phyloP scores from a whole-genome alignment of 2,329 filamentous ascomycete species.

The Botrytis fabae region DNA sequence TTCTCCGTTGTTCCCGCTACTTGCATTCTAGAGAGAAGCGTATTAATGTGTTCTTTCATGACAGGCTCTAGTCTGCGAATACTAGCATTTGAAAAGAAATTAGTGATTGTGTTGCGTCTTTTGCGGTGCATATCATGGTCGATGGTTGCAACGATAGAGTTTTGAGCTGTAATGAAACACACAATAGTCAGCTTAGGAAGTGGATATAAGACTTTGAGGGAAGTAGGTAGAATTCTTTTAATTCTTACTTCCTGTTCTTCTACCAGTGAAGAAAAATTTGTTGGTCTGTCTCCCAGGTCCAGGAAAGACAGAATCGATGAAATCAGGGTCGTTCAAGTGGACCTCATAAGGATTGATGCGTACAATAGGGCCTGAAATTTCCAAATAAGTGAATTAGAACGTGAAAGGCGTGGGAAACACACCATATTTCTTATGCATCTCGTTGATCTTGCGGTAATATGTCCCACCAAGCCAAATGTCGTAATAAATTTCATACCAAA shows the following conservation, averaged over 20 bases:
- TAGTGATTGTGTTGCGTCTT: neutral
- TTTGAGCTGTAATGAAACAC: neutral
- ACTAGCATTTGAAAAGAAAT: neutral
- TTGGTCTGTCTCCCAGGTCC: neutral
- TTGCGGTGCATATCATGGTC: neutral
- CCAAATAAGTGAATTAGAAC: neutral
- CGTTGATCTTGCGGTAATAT: neutral
- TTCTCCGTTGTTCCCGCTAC: neutral
- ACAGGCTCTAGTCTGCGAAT: neutral
- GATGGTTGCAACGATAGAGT: conserved; percentile 24
- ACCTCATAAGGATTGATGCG: neutral
- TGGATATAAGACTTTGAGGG: neutral
- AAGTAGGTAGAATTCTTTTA: fast-evolving
- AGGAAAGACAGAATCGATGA: neutral
- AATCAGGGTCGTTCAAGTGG: neutral
- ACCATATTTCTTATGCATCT: conserved; percentile 3
- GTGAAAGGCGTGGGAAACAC: neutral
- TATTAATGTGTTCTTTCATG: neutral
- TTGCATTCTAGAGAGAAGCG: neutral
- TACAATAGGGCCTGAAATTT: neutral
- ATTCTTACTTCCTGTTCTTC: conserved; percentile 2
- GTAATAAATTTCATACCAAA: conserved; percentile 1
- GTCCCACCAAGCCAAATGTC: neutral
- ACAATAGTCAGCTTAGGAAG: neutral
- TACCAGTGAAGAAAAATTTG: neutral